phyloP scores from a whole-genome alignment of 352 stramenopile genomes.

The Pythium vanterpoolii region DNA sequence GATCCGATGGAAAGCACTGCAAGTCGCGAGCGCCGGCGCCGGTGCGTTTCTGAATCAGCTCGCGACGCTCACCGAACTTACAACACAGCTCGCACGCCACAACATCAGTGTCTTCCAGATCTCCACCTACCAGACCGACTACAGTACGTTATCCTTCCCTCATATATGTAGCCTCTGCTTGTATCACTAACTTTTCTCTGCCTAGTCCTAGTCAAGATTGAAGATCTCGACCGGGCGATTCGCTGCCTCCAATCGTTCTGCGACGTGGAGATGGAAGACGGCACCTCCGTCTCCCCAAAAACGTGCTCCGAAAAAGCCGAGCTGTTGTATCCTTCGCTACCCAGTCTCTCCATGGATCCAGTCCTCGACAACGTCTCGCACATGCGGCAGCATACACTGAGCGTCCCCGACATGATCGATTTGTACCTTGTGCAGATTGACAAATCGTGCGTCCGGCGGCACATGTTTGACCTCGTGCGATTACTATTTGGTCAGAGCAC shows the following conservation, averaged over 20 bases:
- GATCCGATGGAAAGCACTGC: conserved; percentile 55
- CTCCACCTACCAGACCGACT: conserved; percentile 72
- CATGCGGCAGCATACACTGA: conserved; percentile 56
- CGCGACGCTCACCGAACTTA: conserved; percentile 56
- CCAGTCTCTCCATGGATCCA: conserved; percentile 1
- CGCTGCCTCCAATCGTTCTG: conserved; percentile 51
- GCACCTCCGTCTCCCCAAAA: conserved; percentile 20
- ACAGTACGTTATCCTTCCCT: conserved; percentile 31
- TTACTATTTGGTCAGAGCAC: conserved; percentile 37
- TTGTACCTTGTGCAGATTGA: conserved; percentile 57
- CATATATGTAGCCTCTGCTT: not conserved
- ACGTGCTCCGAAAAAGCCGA: conserved; percentile 1
- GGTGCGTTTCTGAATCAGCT: conserved; percentile 57
- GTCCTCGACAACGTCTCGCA: conserved; percentile 21
- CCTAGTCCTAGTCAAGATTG: conserved; percentile 56
- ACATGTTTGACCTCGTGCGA: conserved; percentile 57
- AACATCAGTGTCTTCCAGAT: conserved; percentile 67
- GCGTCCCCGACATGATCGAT: conserved; percentile 40
- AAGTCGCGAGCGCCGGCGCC: conserved; percentile 50
- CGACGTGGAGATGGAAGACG: conserved; percentile 48
- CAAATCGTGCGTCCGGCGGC: conserved; percentile 34
- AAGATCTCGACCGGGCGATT: conserved; percentile 46
- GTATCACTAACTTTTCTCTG: not conserved
- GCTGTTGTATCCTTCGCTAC: not conserved
- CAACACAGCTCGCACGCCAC: conserved; percentile 43